Conservation (phyloP, 441 rosid species). For the Euphorbia celastroides region DNA sequence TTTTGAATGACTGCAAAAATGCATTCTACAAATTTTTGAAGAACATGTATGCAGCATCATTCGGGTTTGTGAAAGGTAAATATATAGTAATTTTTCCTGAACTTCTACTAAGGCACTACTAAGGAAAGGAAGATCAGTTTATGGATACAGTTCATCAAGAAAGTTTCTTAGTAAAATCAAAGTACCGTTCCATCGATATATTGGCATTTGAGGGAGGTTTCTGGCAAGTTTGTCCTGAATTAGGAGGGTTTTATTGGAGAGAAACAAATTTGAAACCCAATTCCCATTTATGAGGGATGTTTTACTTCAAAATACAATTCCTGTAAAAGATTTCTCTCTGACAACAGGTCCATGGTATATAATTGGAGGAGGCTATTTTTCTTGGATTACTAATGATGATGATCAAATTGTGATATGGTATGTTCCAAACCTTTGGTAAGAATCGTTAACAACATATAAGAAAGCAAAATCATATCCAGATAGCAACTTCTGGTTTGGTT, state of each 20-base stretch:
- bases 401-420: neutral
- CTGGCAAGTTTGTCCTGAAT: constrained; percentile 2
- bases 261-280: neutral
- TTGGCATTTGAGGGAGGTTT: constrained; percentile 6
- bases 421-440: constrained; percentile 1
- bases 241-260: neutral
- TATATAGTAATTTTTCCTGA: neutral
- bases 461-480: neutral
- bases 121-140: neutral
- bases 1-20: neutral
- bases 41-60: neutral
- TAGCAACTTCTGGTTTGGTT: neutral
- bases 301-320: neutral
- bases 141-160: neutral
- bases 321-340: neutral
- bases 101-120: neutral
- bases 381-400: neutral
- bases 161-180: neutral
- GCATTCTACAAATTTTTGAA: neutral
- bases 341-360: neutral
- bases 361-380: constrained; percentile 5
- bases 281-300: neutral
- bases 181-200: neutral
- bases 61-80: constrained; percentile 7
- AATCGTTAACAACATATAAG: neutral